A percentile compares a stretch with the other conserved stretches of the same genome.
Conservation (phyloP, 768 basidiomycete genomes). For the Leccinum barrowsii region DNA sequence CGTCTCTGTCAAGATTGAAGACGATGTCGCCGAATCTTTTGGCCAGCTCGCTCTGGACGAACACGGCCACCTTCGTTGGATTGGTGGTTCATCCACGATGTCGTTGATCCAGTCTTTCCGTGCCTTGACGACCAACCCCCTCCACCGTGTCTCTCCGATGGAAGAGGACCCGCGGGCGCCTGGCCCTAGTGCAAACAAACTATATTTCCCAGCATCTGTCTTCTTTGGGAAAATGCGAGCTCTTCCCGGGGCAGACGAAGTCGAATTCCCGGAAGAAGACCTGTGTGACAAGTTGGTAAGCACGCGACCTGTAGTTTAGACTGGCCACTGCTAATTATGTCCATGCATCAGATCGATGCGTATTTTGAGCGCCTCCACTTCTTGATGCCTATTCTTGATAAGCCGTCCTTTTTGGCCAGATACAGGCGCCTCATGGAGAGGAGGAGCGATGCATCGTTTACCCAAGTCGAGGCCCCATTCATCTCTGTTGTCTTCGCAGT, state of each 20-base stretch:
- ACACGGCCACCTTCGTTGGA: slow-evolving; percentile 89
- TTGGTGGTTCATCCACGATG: slow-evolving; percentile 90
- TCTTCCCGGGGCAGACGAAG: slow-evolving; percentile 79
- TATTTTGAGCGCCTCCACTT: slow-evolving; percentile 89
- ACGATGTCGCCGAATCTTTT: slow-evolving; percentile 81
- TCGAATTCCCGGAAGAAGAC: slow-evolving; percentile 82
- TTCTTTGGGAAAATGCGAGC: slow-evolving; percentile 86
- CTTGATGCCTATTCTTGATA: slow-evolving; percentile 83
- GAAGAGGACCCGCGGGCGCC: slow-evolving; percentile 79
- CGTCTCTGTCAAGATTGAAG: slow-evolving; percentile 40
- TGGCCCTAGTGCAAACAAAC: slow-evolving; percentile 75
- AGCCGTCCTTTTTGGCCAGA: slow-evolving; percentile 72
- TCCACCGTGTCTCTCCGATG: slow-evolving; percentile 78
- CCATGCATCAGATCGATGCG: slow-evolving; percentile 61
- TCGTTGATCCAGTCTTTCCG: slow-evolving; percentile 87
- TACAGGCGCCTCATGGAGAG: slow-evolving; percentile 76
- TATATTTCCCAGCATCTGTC: slow-evolving; percentile 85
- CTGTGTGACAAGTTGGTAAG: slow-evolving; percentile 82
- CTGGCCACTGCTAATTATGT: slow-evolving; percentile 22
- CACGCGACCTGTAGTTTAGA: slow-evolving; percentile 19
- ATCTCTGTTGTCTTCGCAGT: slow-evolving; percentile 81
- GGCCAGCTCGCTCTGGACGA: slow-evolving; percentile 87
- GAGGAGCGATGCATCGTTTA: slow-evolving; percentile 47
- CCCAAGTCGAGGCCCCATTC: slow-evolving; percentile 68
- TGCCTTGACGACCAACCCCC: slow-evolving; percentile 66